Evolutionary conservation across 2,329 filamentous ascomycete species (phyloP), one percentile per base, ranked within the genome.

Genomic region (Venturiaceae sp.): DNA sequence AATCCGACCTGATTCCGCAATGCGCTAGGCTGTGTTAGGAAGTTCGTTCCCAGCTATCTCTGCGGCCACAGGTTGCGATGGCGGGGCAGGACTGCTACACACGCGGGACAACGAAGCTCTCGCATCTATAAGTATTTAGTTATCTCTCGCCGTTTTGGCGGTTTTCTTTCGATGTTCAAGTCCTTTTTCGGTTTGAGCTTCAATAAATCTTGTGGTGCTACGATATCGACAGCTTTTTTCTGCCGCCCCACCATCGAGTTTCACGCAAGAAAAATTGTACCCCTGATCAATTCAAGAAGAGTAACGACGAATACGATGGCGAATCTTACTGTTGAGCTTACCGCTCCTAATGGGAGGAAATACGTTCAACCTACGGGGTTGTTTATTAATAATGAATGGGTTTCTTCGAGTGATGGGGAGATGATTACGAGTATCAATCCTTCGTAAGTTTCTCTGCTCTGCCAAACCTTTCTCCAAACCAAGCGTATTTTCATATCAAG

Each of bases 311-410:
- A 39, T 39, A 65, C 47, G n/a, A 77, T 77, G 74, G 75, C 77
- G 34, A 75, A 75, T 60, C 72, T 81, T 28, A 69, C 71, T 55
- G 73, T 84, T 57, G 79, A 89, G 66, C 79, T 92, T 60, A 87
- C 80, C 8, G 87, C 88, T 54, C 88, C 88, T 4, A 92, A 92
- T 72, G 88, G 87, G 65, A 78, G 75, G 70, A 84, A 81, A 65
- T 92, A 88, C 73, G 76, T 73, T 13, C 86, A 90, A 74, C 87
- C 88, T 2, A 77, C 82, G 47, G 89, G 89, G n/a, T 79, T 92
- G 8, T 92, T 91, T 72, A 90, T 92, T 75, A 87, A 89, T 76
- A 90, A 91, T 63, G 86, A 90, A 69, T 92, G 88, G 69, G 84
- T 90, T 57, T 78, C 83, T 66, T 83, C 84, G 58, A 83, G 80